Percentiles rank a stretch among this genome's conserved stretches.
Evolutionary conservation across 306 rosid genomes (phyloP).

Genomic region (Sindora glabra): DNA sequence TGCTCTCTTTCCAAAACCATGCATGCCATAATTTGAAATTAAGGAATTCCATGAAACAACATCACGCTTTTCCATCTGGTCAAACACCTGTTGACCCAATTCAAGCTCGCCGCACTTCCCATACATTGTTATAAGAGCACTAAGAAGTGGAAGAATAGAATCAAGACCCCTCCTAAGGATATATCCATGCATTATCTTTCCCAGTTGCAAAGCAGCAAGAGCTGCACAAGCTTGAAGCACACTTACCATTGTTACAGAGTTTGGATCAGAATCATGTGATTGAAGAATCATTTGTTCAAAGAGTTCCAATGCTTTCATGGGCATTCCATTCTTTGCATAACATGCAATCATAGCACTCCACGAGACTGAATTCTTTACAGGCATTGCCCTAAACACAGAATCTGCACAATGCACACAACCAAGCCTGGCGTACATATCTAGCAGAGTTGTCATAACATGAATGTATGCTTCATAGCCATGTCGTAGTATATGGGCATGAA

Average conservation of each 20-base stretch:
- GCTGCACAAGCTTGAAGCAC: slow-evolving; percentile 86
- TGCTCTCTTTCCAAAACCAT: slow-evolving; percentile 74
- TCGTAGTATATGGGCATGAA: slow-evolving; percentile 77
- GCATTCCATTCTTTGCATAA: slow-evolving; percentile 66
- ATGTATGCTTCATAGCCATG: slow-evolving; percentile 63
- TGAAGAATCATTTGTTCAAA: slow-evolving; percentile 62
- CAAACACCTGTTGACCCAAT: slow-evolving; percentile 52
- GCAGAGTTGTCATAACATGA: slow-evolving; percentile 75
- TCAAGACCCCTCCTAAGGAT: slow-evolving; percentile 87
- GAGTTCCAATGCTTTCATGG: slow-evolving; percentile 70
- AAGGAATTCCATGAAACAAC: slow-evolving; percentile 82
- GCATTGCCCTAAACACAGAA: slow-evolving; percentile 63
- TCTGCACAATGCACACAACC: slow-evolving; percentile 60
- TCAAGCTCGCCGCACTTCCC: slow-evolving; percentile 78
- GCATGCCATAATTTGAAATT: slow-evolving; percentile 78
- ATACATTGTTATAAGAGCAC: slow-evolving; percentile 72
- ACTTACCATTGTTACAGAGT: slow-evolving; percentile 92
- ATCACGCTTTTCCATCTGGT: slow-evolving; percentile 49
- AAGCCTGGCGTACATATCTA: slow-evolving; percentile 78
- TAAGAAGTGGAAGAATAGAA: slow-evolving; percentile 73
- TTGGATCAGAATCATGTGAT: slow-evolving; percentile 55
- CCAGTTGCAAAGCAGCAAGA: slow-evolving; percentile 71
- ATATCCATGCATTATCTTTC: slow-evolving; percentile 77
- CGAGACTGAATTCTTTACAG: slow-evolving; percentile 62
- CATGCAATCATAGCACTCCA: slow-evolving; percentile 97